These are phyloP conservation scores for Apophysomyces ossiformis DNA, from an alignment of 371 early-diverging fungal genomes.

Conservation along the genomic window DNA sequence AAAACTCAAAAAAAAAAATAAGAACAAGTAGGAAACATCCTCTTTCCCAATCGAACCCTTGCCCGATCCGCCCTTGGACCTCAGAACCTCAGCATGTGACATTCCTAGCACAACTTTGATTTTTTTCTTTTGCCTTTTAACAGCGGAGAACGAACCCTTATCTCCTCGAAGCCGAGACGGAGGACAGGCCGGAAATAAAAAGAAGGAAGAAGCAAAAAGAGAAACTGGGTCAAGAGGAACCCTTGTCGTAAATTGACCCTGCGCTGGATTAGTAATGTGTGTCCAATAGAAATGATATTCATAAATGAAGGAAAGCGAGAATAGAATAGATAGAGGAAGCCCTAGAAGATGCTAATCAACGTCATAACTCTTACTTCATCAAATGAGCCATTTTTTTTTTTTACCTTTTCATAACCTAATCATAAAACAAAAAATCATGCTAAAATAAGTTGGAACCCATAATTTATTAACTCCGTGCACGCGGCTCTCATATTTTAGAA, in stretches of 20 bases:
- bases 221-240: no score
- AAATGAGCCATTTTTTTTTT: no score
- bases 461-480: constrained; percentile 1
- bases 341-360: no score
- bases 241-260: no score
- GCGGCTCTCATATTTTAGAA: background rate
- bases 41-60: background rate
- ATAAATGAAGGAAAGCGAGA: no score
- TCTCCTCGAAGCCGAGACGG: constrained; percentile 7
- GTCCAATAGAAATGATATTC: no score
- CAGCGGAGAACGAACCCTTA: constrained; percentile 9
- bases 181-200: background rate
- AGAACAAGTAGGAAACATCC: background rate
- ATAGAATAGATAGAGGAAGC: no score
- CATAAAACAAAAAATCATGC: background rate
- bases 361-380: no score
- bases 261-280: no score
- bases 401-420: background rate
- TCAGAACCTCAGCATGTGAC: background rate
- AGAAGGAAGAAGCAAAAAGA: background rate
- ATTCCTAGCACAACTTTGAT: background rate
- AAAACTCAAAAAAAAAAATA: background rate
- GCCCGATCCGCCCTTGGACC: constrained; percentile 8
- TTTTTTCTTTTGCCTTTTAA: background rate
- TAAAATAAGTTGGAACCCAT: background rate